These are phyloP conservation scores for Leccinum subtestaceum DNA, from an alignment of 768 basidiomycete species.

Conservation along the genomic window DNA sequence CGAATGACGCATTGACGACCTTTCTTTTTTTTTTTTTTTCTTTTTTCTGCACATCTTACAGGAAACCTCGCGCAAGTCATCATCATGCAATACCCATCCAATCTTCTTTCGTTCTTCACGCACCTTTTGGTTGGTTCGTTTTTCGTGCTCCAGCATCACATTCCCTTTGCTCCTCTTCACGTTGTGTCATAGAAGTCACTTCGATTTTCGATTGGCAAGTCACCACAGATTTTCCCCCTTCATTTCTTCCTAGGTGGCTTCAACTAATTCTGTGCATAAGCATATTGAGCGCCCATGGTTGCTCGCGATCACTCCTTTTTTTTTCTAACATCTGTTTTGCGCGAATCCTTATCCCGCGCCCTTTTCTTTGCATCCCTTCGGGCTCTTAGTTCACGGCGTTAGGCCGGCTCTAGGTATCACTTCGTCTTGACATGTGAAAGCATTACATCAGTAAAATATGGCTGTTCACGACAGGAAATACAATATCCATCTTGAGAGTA, in stretches of 20 bases:
- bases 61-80: neutral
- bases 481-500: neutral
- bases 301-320: neutral
- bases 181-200: neutral
- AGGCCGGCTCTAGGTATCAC: conserved; percentile 12
- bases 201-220: neutral
- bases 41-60: neutral
- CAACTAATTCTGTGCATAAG: neutral
- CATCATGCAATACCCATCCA: neutral
- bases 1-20: conserved; percentile 8
- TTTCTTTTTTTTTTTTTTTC: neutral
- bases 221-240: neutral
- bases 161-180: neutral
- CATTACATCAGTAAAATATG: neutral
- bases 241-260: neutral
- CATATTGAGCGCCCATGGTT: neutral
- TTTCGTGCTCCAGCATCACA: neutral
- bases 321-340: neutral
- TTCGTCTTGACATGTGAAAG: neutral
- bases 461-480: conserved; percentile 6
- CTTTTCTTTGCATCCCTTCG: neutral
- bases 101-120: neutral
- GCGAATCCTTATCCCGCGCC: neutral
- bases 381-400: conserved; percentile 1
- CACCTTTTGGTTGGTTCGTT: neutral